Evolutionary conservation across 192 early-diverging fungal species (phyloP).

Genomic region (Backusella mclennaniae): DNA sequence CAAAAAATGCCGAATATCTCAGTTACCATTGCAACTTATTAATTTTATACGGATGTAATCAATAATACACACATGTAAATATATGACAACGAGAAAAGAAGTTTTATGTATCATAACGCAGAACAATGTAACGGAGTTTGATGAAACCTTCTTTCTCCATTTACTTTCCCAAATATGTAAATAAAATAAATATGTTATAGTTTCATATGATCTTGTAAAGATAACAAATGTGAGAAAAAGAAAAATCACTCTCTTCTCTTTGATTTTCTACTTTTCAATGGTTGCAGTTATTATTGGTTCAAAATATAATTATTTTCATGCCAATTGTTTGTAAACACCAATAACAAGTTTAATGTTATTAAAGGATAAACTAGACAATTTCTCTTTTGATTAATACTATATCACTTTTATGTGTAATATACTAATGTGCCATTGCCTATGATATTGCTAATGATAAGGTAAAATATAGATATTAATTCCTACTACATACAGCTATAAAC

Average conservation of each 20-base stretch:
- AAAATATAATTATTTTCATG: background rate
- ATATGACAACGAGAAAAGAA: background rate
- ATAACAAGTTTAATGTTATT: too few species aligned
- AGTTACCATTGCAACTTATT: background rate
- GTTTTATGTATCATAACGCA: background rate
- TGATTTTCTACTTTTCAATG: background rate
- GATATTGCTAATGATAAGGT: too few species aligned
- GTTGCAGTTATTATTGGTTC: background rate
- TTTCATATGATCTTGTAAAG: background rate
- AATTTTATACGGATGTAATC: background rate
- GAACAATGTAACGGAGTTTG: background rate
- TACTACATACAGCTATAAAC: too few species aligned
- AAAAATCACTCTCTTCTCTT: background rate
- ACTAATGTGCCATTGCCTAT: too few species aligned
- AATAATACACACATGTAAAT: background rate
- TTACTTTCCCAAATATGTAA: background rate
- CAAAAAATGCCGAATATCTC: background rate
- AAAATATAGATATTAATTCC: too few species aligned
- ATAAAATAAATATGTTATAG: background rate
- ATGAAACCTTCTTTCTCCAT: background rate
- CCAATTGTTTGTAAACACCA: too few species aligned
- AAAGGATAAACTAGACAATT: too few species aligned
- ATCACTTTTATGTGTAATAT: too few species aligned
- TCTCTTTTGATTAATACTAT: too few species aligned
- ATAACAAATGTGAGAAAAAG: background rate